Percentiles rank a stretch among this genome's conserved stretches.
These are phyloP conservation scores for Aspergillus floridensis DNA, from an alignment of 2,329 filamentous ascomycete species.

Conservation along the genomic window DNA sequence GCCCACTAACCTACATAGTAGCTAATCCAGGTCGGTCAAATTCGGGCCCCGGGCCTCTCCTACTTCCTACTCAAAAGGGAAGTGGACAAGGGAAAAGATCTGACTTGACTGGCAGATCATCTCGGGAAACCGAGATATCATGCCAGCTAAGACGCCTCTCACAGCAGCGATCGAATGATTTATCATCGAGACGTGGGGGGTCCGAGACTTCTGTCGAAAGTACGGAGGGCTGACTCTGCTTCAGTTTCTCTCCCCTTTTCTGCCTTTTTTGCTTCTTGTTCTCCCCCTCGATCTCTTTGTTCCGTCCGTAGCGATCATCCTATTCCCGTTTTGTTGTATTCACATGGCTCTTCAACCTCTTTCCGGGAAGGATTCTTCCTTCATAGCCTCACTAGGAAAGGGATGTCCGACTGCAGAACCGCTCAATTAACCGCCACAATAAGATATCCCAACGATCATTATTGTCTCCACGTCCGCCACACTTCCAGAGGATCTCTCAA, in stretches of 20 bases:
- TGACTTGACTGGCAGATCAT: slow-evolving; percentile 2
- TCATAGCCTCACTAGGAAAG: not conserved
- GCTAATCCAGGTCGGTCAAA: not conserved
- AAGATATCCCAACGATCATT: not conserved
- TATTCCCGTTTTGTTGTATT: too few relatives aligned
- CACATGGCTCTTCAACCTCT: too few relatives aligned
- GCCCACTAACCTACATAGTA: not conserved
- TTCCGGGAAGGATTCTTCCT: too few relatives aligned
- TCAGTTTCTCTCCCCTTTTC: not conserved
- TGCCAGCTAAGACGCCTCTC: slow-evolving; percentile 7
- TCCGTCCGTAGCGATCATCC: not conserved
- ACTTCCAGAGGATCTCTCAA: not conserved
- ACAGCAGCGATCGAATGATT: not conserved
- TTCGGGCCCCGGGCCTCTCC: not conserved
- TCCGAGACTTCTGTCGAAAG: not conserved
- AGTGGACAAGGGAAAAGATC: not conserved
- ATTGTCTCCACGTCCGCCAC: not conserved
- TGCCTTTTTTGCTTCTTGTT: not conserved
- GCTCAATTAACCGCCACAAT: not conserved
- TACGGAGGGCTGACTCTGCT: not conserved
- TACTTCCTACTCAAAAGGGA: not conserved
- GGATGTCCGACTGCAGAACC: not conserved
- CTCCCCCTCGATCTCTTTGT: not conserved
- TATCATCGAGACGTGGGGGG: not conserved
- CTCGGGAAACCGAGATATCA: slow-evolving; percentile 3